phyloP scores from a whole-genome alignment of 2,329 filamentous ascomycete genomes.

The Fusarium pseudoanthophilum region DNA sequence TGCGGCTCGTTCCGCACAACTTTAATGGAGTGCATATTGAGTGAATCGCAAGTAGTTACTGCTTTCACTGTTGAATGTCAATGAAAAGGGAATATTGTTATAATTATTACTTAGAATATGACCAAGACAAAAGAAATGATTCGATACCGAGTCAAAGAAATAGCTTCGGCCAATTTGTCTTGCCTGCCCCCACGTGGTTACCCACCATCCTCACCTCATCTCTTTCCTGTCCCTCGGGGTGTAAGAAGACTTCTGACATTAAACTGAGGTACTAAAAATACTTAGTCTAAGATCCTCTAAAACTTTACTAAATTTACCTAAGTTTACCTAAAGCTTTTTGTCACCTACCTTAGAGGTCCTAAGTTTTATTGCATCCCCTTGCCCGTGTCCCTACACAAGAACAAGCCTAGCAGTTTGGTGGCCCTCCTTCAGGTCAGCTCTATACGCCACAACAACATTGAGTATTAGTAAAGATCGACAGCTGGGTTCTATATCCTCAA shows the following conservation, averaged over 20 bases:
- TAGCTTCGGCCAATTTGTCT: conserved; percentile 17
- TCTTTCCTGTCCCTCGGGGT: conserved; percentile 1
- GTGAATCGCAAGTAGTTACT: background rate
- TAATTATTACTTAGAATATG: conserved; percentile 1
- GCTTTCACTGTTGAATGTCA: background rate
- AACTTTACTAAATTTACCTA: too few relatives aligned
- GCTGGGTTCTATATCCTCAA: background rate
- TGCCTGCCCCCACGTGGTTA: conserved; percentile 32
- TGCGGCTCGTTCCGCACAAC: background rate
- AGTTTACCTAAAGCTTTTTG: too few relatives aligned
- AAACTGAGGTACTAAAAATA: too few relatives aligned
- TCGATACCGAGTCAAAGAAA: conserved; percentile 4
- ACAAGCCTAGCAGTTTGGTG: conserved; percentile 7
- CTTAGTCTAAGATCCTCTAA: too few relatives aligned
- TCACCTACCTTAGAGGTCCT: too few relatives aligned
- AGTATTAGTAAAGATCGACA: background rate
- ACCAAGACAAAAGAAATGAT: conserved; percentile 45
- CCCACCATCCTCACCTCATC: conserved; percentile 25
- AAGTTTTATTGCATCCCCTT: too few relatives aligned
- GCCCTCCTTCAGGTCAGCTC: conserved; percentile 15
- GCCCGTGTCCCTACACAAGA: background rate
- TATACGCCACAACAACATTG: conserved; percentile 19
- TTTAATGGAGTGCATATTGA: background rate
- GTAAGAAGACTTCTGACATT: too few relatives aligned
- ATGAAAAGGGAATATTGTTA: background rate